A percentile compares a stretch with the other conserved stretches of the same genome.
phyloP scores from a whole-genome alignment of 1,139 yeast species.

The Yamadazyma triangularis region DNA sequence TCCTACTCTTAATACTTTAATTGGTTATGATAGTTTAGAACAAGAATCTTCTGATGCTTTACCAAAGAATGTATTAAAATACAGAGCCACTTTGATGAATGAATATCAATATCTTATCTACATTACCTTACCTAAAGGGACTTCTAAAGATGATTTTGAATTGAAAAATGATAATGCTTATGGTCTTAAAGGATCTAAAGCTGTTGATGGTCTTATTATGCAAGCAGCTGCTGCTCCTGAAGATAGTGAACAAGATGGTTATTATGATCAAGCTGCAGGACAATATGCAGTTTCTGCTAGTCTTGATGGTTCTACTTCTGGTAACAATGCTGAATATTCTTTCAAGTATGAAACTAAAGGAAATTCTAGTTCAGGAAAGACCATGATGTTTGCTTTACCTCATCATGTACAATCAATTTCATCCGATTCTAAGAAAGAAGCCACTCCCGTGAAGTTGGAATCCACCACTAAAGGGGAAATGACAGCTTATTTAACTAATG shows the following conservation, averaged over 20 bases:
- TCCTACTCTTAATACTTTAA: slow-evolving; percentile 49
- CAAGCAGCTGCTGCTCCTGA: slow-evolving; percentile 58
- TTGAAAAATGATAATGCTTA: slow-evolving; percentile 32
- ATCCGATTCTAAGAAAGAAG: slow-evolving; percentile 23
- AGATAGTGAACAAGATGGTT: slow-evolving; percentile 17
- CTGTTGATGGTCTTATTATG: slow-evolving; percentile 51
- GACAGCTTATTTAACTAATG: slow-evolving; percentile 53
- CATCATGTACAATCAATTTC: slow-evolving; percentile 60
- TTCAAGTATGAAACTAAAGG: slow-evolving; percentile 54
- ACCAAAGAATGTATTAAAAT: slow-evolving; percentile 53
- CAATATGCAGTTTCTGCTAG: slow-evolving; percentile 30
- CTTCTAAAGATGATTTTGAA: slow-evolving; percentile 25
- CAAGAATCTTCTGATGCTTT: slow-evolving; percentile 40
- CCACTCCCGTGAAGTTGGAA: slow-evolving; percentile 47
- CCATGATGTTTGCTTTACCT: slow-evolving; percentile 65
- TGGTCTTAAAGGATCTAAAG: slow-evolving; percentile 38
- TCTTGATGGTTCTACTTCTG: slow-evolving; percentile 23
- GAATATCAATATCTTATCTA: slow-evolving; percentile 56
- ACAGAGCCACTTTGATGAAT: slow-evolving; percentile 49
- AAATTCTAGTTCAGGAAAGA: slow-evolving; percentile 43
- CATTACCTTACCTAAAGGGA: slow-evolving; percentile 41
- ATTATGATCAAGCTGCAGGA: slow-evolving; percentile 35
- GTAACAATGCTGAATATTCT: slow-evolving; percentile 45
- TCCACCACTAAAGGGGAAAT: slow-evolving; percentile 67
- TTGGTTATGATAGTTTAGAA: slow-evolving; percentile 49